Percentiles rank a stretch among this genome's conserved stretches.
phyloP scores from a whole-genome alignment of 176 grass and related monocot species.

The Phoenix dactylifera region DNA sequence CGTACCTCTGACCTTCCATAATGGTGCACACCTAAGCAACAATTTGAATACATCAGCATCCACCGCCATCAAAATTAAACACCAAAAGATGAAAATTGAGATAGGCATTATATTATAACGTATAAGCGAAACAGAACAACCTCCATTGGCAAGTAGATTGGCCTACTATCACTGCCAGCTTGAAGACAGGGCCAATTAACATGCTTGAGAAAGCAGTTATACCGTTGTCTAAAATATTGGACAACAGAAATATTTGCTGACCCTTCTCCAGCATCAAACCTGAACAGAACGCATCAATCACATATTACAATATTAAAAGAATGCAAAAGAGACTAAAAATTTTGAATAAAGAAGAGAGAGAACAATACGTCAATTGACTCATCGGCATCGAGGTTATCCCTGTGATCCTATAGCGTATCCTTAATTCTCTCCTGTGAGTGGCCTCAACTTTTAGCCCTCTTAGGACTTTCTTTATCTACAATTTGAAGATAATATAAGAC shows the following conservation, averaged over 20 bases:
- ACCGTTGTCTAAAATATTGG: conserved; percentile 58
- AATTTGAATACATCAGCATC: too few species aligned
- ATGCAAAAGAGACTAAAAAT: not conserved
- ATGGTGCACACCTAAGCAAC: conserved; percentile 58
- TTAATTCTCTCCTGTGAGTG: conserved; percentile 42
- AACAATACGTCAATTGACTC: conserved; percentile 48
- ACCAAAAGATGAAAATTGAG: too few species aligned
- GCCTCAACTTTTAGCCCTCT: conserved; percentile 58
- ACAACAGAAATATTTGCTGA: conserved; percentile 40
- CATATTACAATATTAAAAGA: too few species aligned
- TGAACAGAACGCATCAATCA: conserved; percentile 13
- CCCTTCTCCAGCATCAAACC: conserved; percentile 55
- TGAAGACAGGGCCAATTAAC: conserved; percentile 58
- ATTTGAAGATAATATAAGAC: not conserved
- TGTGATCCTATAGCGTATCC: conserved; percentile 67
- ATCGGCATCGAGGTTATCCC: conserved; percentile 45
- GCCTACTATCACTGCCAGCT: conserved; percentile 54
- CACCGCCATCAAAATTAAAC: too few species aligned
- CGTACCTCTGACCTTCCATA: conserved; percentile 70
- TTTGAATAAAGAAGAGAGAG: not conserved
- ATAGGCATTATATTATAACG: not conserved
- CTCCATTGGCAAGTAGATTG: conserved; percentile 75
- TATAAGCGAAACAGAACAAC: conserved; percentile 8
- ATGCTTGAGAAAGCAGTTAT: conserved; percentile 33
- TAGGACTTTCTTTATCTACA: conserved; percentile 68